phyloP scores from a whole-genome alignment of 768 basidiomycete genomes.

The Calocybe gangraenosa region DNA sequence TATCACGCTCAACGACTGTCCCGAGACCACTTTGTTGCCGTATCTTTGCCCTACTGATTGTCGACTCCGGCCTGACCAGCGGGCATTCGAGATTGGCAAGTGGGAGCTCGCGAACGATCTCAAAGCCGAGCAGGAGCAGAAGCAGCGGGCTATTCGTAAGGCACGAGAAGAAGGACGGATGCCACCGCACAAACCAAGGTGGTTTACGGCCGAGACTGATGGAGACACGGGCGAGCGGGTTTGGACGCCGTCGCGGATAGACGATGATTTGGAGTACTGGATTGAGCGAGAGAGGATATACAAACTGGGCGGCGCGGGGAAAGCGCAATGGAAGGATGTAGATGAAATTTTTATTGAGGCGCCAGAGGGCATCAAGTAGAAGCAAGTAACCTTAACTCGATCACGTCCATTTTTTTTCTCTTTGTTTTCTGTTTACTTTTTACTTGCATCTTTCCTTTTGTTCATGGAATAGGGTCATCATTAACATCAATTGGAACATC shows the following conservation, averaged over 20 bases:
- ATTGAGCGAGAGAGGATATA: conserved; percentile 62
- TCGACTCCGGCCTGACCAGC: conserved; percentile 86
- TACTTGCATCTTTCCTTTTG: too few relatives aligned
- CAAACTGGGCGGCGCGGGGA: conserved; percentile 32
- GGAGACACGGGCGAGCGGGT: conserved; percentile 87
- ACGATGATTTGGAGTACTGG: conserved; percentile 75
- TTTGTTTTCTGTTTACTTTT: too few relatives aligned
- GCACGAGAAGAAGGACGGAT: conserved; percentile 71
- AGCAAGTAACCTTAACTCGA: too few relatives aligned
- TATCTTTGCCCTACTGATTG: conserved; percentile 90
- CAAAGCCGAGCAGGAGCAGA: conserved; percentile 80
- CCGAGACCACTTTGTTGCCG: conserved; percentile 59
- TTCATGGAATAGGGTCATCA: too few relatives aligned
- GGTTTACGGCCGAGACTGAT: conserved; percentile 83
- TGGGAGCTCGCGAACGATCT: conserved; percentile 81
- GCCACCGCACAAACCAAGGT: conserved; percentile 75
- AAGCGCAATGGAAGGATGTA: conserved; percentile 58
- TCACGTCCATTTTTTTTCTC: too few relatives aligned
- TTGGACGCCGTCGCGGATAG: conserved; percentile 66
- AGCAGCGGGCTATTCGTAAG: conserved; percentile 68
- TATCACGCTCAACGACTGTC: conserved; percentile 87
- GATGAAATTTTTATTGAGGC: conserved; percentile 82
- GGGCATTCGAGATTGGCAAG: conserved; percentile 87
- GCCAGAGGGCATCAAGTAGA: conserved; percentile 23
- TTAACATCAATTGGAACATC: too few relatives aligned